Conservation (phyloP, 495 filamentous ascomycete species). For the Cercophora scortea region DNA sequence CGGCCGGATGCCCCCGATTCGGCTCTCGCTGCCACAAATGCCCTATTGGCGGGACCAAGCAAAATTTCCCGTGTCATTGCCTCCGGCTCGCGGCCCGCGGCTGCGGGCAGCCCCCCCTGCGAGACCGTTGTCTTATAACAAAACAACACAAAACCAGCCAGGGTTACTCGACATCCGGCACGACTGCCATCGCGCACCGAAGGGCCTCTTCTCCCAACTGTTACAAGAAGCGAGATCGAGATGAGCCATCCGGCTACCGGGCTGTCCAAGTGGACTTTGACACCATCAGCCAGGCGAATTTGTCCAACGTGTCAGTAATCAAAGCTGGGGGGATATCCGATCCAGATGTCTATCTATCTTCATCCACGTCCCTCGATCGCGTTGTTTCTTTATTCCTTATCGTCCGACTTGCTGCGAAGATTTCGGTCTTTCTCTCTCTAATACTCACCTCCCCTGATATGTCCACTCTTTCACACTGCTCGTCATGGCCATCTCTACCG, state of each 20-base stretch:
- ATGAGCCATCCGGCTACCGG: too few relatives aligned
- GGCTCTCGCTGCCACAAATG: conserved; percentile 5
- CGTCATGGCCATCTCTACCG: conserved; percentile 13
- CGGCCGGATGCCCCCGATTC: neutral
- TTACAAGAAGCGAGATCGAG: too few relatives aligned
- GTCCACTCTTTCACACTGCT: neutral
- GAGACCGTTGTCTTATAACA: neutral
- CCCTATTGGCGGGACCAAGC: conserved; percentile 21
- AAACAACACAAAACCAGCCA: neutral
- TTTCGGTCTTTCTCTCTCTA: neutral
- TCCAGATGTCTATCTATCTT: neutral
- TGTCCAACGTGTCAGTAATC: neutral
- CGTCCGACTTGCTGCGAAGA: neutral
- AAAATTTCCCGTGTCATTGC: conserved; percentile 14
- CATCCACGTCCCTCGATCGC: neutral
- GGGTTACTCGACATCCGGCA: neutral
- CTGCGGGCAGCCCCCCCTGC: conserved; percentile 10
- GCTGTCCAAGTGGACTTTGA: too few relatives aligned
- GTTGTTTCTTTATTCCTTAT: neutral
- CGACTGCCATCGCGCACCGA: neutral
- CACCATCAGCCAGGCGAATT: too few relatives aligned
- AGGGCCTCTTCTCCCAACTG: too few relatives aligned
- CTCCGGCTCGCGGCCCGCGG: conserved; percentile 16
- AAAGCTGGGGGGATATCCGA: neutral
- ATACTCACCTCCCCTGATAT: neutral